These are phyloP conservation scores for Didymellaceae sp. DNA, from an alignment of 2,329 filamentous ascomycete species.

Conservation along the genomic window DNA sequence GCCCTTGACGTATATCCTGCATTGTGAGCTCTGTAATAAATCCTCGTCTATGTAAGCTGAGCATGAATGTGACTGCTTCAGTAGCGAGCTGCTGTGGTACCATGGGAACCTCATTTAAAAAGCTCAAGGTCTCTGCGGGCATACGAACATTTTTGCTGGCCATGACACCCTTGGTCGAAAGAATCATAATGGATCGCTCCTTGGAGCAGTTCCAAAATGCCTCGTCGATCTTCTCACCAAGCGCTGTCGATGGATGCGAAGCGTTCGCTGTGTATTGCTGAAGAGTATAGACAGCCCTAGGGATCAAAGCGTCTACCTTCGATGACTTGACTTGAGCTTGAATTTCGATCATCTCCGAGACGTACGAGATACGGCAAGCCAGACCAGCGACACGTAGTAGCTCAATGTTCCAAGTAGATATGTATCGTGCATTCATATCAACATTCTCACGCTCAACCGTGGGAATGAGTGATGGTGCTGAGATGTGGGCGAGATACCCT, in stretches of 20 bases:
- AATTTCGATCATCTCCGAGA: conserved; percentile 74
- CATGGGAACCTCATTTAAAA: conserved; percentile 87
- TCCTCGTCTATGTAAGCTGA: conserved; percentile 81
- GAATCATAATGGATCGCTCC: conserved; percentile 77
- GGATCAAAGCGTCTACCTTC: conserved; percentile 68
- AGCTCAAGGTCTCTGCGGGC: conserved; percentile 72
- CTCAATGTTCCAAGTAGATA: conserved; percentile 93
- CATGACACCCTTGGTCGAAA: conserved; percentile 86
- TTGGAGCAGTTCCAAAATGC: conserved; percentile 94
- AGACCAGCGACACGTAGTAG: conserved; percentile 91
- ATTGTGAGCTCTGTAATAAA: conserved; percentile 88
- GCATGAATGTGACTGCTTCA: conserved; percentile 73
- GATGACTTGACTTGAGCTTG: conserved; percentile 65
- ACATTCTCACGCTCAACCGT: conserved; percentile 97
- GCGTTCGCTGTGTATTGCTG: conserved; percentile 88
- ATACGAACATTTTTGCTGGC: conserved; percentile 84
- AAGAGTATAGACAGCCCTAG: conserved; percentile 80
- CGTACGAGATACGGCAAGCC: conserved; percentile 84
- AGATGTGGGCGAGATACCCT: conserved; percentile 90
- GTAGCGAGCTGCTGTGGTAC: conserved; percentile 78
- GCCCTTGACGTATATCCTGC: conserved; percentile 80
- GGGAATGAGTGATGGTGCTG: conserved; percentile 93
- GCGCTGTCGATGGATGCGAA: conserved; percentile 84
- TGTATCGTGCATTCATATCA: conserved; percentile 93
- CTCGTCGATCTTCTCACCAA: conserved; percentile 88